Conservation (phyloP, 2,329 filamentous ascomycete species). For the Zalaria obscura region DNA sequence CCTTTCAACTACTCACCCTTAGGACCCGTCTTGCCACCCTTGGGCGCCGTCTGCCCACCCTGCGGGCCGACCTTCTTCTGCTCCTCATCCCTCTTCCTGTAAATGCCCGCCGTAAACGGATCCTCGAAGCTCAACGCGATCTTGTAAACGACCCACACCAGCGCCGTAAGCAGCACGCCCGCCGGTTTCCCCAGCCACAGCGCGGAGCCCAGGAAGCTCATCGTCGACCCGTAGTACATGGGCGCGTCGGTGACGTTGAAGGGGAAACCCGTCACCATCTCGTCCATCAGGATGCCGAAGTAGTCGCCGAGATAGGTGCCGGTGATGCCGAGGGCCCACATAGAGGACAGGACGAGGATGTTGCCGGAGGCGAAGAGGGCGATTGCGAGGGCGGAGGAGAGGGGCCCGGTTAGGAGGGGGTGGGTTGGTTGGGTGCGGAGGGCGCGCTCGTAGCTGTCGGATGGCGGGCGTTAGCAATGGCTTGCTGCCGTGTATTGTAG, state of each 20-base stretch:
- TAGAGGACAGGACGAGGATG: slow-evolving; percentile 72
- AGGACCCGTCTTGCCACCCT: slow-evolving; percentile 11
- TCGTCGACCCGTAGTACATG: slow-evolving; percentile 92
- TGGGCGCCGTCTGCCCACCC: slow-evolving; percentile 7
- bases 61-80: slow-evolving; percentile 19
- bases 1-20: slow-evolving; percentile 1
- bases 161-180: slow-evolving; percentile 58
- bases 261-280: slow-evolving; percentile 85
- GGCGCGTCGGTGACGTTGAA: slow-evolving; percentile 85
- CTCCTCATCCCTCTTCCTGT: slow-evolving; percentile 62
- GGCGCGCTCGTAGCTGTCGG: slow-evolving; percentile 62
- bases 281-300: slow-evolving; percentile 95
- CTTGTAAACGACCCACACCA: slow-evolving; percentile 66
- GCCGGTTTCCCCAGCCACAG: slow-evolving; percentile 78
- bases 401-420: slow-evolving; percentile 50
- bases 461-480: slow-evolving; percentile 15
- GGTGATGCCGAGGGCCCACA: slow-evolving; percentile 83
- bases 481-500: neutral
- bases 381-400: slow-evolving; percentile 50
- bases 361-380: slow-evolving; percentile 64
- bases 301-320: slow-evolving; percentile 97
- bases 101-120: slow-evolving; percentile 87
- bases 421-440: slow-evolving; percentile 64
- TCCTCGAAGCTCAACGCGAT: slow-evolving; percentile 79
- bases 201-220: slow-evolving; percentile 82